Conservation (phyloP, 2,329 filamentous ascomycete species). For the Trichoderma sp. region DNA sequence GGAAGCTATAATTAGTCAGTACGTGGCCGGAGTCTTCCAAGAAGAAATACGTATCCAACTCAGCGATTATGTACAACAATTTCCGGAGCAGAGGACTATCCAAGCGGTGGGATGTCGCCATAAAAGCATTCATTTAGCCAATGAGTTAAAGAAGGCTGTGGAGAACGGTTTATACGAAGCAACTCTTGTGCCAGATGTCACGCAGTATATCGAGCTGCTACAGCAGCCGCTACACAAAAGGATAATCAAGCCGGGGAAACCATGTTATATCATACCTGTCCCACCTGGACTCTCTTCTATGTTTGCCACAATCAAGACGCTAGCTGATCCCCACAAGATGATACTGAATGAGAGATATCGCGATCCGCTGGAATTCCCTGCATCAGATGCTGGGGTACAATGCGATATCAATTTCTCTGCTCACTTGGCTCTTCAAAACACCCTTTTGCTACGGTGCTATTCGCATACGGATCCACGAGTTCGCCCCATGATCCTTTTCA, state of each 20-base stretch:
- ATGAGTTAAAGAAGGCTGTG: constrained; percentile 57
- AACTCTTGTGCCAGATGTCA: constrained; percentile 41
- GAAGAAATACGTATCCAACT: constrained; percentile 49
- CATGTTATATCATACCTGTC: constrained; percentile 41
- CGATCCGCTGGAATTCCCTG: constrained; percentile 74
- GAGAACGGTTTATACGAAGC: constrained; percentile 50
- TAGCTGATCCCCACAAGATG: constrained; percentile 54
- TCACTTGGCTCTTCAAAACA: constrained; percentile 81
- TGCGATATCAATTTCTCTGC: constrained; percentile 93
- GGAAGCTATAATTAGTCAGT: constrained; percentile 44
- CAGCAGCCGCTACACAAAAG: constrained; percentile 39
- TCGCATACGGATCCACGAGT: constrained; percentile 77
- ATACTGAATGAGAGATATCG: constrained; percentile 55
- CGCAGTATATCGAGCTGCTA: constrained; percentile 54
- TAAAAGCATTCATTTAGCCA: constrained; percentile 57
- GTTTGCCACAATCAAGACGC: constrained; percentile 46
- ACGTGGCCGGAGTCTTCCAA: constrained; percentile 55
- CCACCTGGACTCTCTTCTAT: constrained; percentile 37
- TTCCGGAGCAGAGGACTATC: constrained; percentile 36
- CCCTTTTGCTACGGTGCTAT: constrained; percentile 79
- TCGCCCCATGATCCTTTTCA: constrained; percentile 74
- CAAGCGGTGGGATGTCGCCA: constrained; percentile 51
- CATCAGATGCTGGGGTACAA: constrained; percentile 75
- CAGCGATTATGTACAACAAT: constrained; percentile 25
- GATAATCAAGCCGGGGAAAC: constrained; percentile 21